Conservation (phyloP, 306 rosid genomes). For the Parietaria judaica region DNA sequence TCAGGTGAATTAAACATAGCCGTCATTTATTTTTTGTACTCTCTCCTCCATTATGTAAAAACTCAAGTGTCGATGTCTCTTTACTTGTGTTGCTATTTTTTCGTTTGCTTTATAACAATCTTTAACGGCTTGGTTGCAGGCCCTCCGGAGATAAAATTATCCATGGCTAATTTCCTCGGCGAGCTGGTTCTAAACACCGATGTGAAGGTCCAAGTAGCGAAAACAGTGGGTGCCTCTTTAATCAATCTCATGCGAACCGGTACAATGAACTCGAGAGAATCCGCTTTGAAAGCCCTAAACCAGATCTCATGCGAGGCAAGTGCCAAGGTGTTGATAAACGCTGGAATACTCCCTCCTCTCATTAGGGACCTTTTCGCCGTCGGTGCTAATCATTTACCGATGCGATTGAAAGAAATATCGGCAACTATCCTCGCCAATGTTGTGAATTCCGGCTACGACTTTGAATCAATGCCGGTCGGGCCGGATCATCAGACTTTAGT, state of each 20-base stretch:
- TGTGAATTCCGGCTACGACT: conserved; percentile 75
- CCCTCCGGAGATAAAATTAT: conserved; percentile 73
- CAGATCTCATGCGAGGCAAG: conserved; percentile 88
- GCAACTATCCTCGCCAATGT: conserved; percentile 94
- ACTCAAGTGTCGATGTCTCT: too few species aligned
- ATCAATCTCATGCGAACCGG: conserved; percentile 75
- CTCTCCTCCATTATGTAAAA: background rate
- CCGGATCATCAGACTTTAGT: conserved; percentile 75
- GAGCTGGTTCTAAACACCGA: conserved; percentile 84
- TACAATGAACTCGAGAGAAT: conserved; percentile 74
- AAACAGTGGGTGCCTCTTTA: conserved; percentile 75
- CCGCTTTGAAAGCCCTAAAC: conserved; percentile 87
- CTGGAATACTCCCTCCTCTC: conserved; percentile 94
- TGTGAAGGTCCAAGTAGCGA: conserved; percentile 71
- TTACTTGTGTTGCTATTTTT: background rate
- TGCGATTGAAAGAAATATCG: conserved; percentile 76
- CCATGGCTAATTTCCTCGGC: conserved; percentile 89
- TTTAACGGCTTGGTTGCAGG: conserved; percentile 33
- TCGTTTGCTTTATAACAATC: background rate
- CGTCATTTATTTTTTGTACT: background rate
- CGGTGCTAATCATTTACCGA: conserved; percentile 76
- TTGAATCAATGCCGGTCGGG: conserved; percentile 72
- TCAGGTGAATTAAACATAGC: too few species aligned
- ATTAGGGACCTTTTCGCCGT: conserved; percentile 87
- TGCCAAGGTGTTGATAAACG: conserved; percentile 76